A percentile compares a stretch with the other conserved stretches of the same genome.
phyloP scores from a whole-genome alignment of 2,329 filamentous ascomycete species.

The Zasmidium angulare region DNA sequence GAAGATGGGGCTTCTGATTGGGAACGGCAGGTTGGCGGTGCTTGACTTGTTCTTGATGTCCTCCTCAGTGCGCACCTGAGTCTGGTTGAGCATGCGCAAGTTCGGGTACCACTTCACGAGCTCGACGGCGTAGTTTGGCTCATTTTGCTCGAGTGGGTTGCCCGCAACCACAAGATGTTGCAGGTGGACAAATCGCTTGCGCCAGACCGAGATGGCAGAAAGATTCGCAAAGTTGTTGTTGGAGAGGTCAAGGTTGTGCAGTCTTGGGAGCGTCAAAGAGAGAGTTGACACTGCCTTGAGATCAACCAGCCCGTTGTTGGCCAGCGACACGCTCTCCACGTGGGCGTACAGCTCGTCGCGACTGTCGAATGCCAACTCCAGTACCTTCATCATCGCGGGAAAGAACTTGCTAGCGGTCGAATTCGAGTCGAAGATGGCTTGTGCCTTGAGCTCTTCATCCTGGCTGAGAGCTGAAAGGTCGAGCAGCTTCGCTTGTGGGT shows the following conservation, averaged over 20 bases:
- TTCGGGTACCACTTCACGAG: slow-evolving; percentile 81
- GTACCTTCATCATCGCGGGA: slow-evolving; percentile 84
- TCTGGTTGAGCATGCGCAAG: slow-evolving; percentile 72
- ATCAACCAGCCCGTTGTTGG: slow-evolving; percentile 74
- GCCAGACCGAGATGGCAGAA: slow-evolving; percentile 71
- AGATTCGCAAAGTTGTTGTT: slow-evolving; percentile 74
- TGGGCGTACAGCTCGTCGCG: slow-evolving; percentile 71
- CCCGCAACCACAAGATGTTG: slow-evolving; percentile 77
- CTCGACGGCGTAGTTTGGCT: slow-evolving; percentile 60
- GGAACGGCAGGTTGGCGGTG: slow-evolving; percentile 59
- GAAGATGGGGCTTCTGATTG: slow-evolving; percentile 65
- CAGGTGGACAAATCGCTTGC: slow-evolving; percentile 72
- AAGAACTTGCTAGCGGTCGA: slow-evolving; percentile 83
- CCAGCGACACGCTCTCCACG: slow-evolving; percentile 78
- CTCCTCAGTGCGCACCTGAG: slow-evolving; percentile 70
- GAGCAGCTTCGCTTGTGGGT: slow-evolving; percentile 69
- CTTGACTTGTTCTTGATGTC: slow-evolving; percentile 60
- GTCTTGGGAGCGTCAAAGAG: slow-evolving; percentile 75
- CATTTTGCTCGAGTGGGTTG: slow-evolving; percentile 64
- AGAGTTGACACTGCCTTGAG: slow-evolving; percentile 72
- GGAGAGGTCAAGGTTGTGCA: slow-evolving; percentile 86
- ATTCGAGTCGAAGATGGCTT: slow-evolving; percentile 72
- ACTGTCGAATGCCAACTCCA: slow-evolving; percentile 73
- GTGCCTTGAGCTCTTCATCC: slow-evolving; percentile 68
- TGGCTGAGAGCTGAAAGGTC: slow-evolving; percentile 75